A percentile compares a stretch with the other conserved stretches of the same genome.
Conservation (phyloP, 345 rosid genomes). For the Fremontodendron californicum region DNA sequence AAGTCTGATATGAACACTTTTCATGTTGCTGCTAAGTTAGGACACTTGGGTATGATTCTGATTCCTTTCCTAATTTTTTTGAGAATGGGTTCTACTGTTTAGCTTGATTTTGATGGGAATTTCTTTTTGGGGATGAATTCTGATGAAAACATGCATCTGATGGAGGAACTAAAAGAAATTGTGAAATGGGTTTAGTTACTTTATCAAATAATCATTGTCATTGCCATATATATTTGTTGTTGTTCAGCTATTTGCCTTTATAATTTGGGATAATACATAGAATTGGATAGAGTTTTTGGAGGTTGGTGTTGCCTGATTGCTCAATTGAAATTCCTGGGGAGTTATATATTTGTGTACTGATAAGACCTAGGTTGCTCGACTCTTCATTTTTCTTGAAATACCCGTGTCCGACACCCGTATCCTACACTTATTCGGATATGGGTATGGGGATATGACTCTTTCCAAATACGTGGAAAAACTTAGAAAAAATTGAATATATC, state of each 20-base stretch:
- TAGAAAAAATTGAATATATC: too few species aligned
- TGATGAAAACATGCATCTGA: background rate
- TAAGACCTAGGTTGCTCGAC: too few species aligned
- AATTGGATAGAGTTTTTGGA: background rate
- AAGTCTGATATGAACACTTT: slow-evolving; percentile 78
- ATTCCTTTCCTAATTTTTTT: too few species aligned
- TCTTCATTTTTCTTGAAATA: too few species aligned
- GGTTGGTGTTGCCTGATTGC: background rate
- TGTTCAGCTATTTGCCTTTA: background rate
- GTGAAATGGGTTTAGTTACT: background rate
- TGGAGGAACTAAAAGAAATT: background rate
- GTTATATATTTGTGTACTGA: background rate
- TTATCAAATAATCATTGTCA: background rate
- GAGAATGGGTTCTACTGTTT: background rate
- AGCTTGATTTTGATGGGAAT: background rate
- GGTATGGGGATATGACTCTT: too few species aligned
- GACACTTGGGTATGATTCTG: slow-evolving; percentile 69
- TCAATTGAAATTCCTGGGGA: background rate
- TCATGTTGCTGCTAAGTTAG: slow-evolving; percentile 81
- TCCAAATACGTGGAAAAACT: too few species aligned
- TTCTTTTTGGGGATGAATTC: background rate
- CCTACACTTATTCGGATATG: too few species aligned
- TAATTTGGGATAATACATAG: background rate
- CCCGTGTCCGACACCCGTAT: too few species aligned
- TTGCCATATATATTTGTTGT: background rate